A percentile compares a stretch with the other conserved stretches of the same genome.
phyloP scores from a whole-genome alignment of 805 yeast species.

The Schwanniomyces vanrijiae region DNA sequence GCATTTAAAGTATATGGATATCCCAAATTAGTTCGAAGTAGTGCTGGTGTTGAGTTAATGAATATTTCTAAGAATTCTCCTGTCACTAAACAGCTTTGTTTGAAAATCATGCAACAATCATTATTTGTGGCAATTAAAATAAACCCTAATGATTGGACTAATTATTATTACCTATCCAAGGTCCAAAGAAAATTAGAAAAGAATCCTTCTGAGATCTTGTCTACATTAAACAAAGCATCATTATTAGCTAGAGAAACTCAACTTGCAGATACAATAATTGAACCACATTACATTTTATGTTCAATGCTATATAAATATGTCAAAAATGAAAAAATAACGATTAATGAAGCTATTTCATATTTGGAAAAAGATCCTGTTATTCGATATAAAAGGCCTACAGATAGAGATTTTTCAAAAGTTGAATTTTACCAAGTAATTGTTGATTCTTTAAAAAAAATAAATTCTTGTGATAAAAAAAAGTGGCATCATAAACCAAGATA shows the following conservation, averaged over 20 bases:
- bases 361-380: slow-evolving; percentile 40
- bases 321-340: slow-evolving; percentile 29
- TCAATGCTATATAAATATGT: slow-evolving; percentile 59
- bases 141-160: slow-evolving; percentile 58
- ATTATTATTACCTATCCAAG: slow-evolving; percentile 58
- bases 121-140: slow-evolving; percentile 48
- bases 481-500: slow-evolving; percentile 91
- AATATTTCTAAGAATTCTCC: slow-evolving; percentile 19
- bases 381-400: slow-evolving; percentile 2
- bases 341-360: slow-evolving; percentile 36
- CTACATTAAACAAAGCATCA: slow-evolving; percentile 46
- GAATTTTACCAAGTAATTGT: slow-evolving; percentile 43
- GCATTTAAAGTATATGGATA: slow-evolving; percentile 47
- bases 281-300: slow-evolving; percentile 73
- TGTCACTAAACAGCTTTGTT: slow-evolving; percentile 24
- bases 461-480: slow-evolving; percentile 68
- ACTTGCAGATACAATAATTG: slow-evolving; percentile 59
- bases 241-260: slow-evolving; percentile 31
- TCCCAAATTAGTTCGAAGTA: slow-evolving; percentile 33
- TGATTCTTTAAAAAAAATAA: slow-evolving; percentile 46
- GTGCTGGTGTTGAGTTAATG: slow-evolving; percentile 24
- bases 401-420: background rate
- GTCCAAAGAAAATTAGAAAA: slow-evolving; percentile 50
- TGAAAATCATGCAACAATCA: slow-evolving; percentile 42
- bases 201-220: slow-evolving; percentile 34